These are phyloP conservation scores for Cetradonia linearis DNA, from an alignment of 495 filamentous ascomycete species.

Conservation along the genomic window DNA sequence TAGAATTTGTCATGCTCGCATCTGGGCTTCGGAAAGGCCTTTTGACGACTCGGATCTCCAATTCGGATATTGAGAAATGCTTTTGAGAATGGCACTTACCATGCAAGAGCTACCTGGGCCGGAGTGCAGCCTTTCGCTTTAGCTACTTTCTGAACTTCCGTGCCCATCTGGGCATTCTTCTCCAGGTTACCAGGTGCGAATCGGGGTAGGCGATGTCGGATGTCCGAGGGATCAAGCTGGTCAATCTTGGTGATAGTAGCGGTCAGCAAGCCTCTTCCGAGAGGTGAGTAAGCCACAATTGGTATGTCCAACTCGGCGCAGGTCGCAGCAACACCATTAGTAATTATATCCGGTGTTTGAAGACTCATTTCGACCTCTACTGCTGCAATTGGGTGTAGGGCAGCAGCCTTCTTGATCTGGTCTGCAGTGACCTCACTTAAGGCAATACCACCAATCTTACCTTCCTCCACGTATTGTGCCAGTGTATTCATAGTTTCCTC, in stretches of 20 bases:
- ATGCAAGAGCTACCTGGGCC: slow-evolving; percentile 68
- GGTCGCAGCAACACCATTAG: slow-evolving; percentile 61
- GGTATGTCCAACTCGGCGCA: slow-evolving; percentile 66
- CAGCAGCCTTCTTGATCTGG: slow-evolving; percentile 64
- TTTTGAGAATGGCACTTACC: slow-evolving; percentile 25
- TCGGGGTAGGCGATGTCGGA: slow-evolving; percentile 44
- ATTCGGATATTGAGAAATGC: neutral
- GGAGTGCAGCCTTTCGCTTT: slow-evolving; percentile 58
- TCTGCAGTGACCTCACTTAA: slow-evolving; percentile 63
- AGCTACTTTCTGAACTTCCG: slow-evolving; percentile 56
- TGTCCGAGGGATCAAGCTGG: slow-evolving; percentile 54
- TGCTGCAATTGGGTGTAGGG: slow-evolving; percentile 56
- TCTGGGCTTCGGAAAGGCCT: neutral
- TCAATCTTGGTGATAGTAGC: slow-evolving; percentile 49
- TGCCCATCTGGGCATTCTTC: slow-evolving; percentile 61
- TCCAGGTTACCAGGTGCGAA: slow-evolving; percentile 63
- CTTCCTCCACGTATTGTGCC: slow-evolving; percentile 57
- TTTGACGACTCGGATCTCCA: neutral
- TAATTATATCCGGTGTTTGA: slow-evolving; percentile 53
- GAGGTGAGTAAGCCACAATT: slow-evolving; percentile 56
- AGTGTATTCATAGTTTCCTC: slow-evolving; percentile 46
- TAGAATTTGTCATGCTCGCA: neutral
- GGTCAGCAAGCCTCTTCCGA: slow-evolving; percentile 45
- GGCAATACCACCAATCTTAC: slow-evolving; percentile 68
- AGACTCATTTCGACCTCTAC: slow-evolving; percentile 77